Percentiles rank a stretch among this genome's conserved stretches.
Conservation (phyloP, 176 grass and related monocot species). For the Carex scoparia region DNA sequence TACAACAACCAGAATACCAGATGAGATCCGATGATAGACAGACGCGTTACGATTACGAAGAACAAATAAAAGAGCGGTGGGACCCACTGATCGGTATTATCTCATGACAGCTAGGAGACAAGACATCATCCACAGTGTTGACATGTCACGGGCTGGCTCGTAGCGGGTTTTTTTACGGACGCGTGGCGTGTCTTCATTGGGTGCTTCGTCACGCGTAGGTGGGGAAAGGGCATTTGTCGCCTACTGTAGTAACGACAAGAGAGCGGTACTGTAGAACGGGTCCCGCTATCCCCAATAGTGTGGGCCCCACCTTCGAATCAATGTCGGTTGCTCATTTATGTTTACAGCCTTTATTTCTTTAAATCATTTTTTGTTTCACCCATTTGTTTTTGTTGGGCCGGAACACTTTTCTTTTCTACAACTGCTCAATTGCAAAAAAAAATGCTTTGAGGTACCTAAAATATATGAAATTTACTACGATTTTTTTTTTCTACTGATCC, state of each 20-base stretch:
- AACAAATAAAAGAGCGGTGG: neutral
- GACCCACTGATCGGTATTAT: neutral
- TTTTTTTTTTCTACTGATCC: neutral
- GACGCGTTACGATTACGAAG: neutral
- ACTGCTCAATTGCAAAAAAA: too few relatives aligned
- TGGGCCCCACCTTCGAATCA: constrained; percentile 8
- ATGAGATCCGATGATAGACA: neutral
- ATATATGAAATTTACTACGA: neutral
- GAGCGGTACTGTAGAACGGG: neutral
- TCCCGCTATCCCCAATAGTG: neutral
- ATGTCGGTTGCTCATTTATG: constrained; percentile 11
- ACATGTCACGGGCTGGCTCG: constrained; percentile 15
- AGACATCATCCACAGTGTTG: constrained; percentile 20
- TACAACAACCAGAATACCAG: neutral
- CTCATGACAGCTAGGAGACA: constrained; percentile 19
- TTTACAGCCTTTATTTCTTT: neutral
- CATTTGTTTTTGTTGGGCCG: neutral
- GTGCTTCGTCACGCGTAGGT: neutral
- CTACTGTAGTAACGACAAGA: neutral
- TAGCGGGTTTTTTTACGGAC: neutral
- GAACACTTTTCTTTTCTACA: too few relatives aligned
- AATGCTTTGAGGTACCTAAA: neutral
- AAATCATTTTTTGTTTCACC: neutral
- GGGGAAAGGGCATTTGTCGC: neutral
- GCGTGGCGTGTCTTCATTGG: neutral